Conservation (phyloP, 2,329 filamentous ascomycete species). For the Colletotrichum viniferum region DNA sequence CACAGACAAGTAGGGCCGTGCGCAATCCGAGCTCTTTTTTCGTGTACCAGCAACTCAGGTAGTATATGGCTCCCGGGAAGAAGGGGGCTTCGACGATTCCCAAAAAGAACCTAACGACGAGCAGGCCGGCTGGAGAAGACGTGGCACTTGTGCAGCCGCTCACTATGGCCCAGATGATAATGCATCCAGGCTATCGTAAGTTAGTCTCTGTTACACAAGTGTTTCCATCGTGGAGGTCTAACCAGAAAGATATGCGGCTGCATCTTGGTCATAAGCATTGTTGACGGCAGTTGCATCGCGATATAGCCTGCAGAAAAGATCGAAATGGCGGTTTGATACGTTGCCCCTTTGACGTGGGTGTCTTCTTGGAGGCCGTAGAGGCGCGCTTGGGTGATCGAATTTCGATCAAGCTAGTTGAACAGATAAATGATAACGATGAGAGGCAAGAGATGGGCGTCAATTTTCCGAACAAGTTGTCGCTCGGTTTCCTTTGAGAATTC, state of each 20-base stretch:
- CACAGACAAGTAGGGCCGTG: slow-evolving; percentile 48
- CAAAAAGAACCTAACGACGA: slow-evolving; percentile 32
- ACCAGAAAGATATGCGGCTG: slow-evolving; percentile 46
- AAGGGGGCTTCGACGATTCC: slow-evolving; percentile 28
- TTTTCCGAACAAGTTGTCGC: slow-evolving; percentile 36
- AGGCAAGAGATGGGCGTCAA: slow-evolving; percentile 44
- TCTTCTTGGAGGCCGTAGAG: neutral
- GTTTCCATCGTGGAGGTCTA: slow-evolving; percentile 28
- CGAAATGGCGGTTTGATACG: slow-evolving; percentile 38
- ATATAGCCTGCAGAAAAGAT: slow-evolving; percentile 39
- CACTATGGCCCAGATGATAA: slow-evolving; percentile 26
- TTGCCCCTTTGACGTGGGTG: neutral
- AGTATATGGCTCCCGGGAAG: slow-evolving; percentile 52
- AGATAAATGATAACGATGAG: slow-evolving; percentile 59
- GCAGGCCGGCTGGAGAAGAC: slow-evolving; percentile 2
- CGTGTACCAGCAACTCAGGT: slow-evolving; percentile 70
- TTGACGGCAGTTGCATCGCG: slow-evolving; percentile 38
- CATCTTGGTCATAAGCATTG: slow-evolving; percentile 33
- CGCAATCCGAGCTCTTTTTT: slow-evolving; percentile 68
- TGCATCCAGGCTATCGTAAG: neutral
- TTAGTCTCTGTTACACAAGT: neutral
- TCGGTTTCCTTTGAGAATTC: slow-evolving; percentile 19
- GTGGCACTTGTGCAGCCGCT: slow-evolving; percentile 25
- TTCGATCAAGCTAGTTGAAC: slow-evolving; percentile 31
- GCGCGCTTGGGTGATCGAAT: neutral